These are phyloP conservation scores for Fusarium lyarnte DNA, from an alignment of 2,329 filamentous ascomycete species.

Conservation along the genomic window DNA sequence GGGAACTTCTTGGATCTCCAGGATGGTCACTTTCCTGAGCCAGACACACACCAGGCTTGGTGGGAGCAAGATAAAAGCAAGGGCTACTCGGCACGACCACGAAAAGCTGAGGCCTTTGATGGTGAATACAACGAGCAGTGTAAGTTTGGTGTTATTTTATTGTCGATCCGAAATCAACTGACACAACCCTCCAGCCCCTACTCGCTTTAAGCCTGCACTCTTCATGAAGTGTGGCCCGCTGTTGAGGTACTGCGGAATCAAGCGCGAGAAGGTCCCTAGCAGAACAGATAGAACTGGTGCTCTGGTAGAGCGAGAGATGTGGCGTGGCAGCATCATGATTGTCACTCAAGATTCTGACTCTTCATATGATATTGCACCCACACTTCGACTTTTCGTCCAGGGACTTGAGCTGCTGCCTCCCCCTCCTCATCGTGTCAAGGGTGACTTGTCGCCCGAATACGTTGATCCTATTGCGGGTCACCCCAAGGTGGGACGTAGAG, in stretches of 20 bases:
- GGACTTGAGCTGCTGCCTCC: conserved; percentile 84
- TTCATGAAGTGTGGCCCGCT: conserved; percentile 92
- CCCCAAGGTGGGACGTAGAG: conserved; percentile 84
- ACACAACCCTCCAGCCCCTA: conserved; percentile 58
- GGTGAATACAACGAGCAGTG: conserved; percentile 73
- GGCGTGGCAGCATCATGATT: conserved; percentile 95
- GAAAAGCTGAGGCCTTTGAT: conserved; percentile 71
- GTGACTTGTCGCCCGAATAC: conserved; percentile 79
- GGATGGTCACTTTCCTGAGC: conserved; percentile 46
- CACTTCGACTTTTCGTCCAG: conserved; percentile 85
- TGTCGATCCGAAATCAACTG: conserved; percentile 1
- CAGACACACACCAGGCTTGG: conserved; percentile 72
- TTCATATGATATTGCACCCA: conserved; percentile 81
- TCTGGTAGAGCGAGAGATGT: conserved; percentile 74
- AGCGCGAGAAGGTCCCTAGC: conserved; percentile 64
- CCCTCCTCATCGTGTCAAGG: conserved; percentile 73
- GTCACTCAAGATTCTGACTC: conserved; percentile 88
- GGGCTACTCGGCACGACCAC: conserved; percentile 57
- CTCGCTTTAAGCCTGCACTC: conserved; percentile 82
- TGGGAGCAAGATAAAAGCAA: conserved; percentile 73
- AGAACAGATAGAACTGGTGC: conserved; percentile 41
- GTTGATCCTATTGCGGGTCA: conserved; percentile 90
- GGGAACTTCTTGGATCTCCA: conserved; percentile 69
- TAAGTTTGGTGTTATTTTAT: conserved; percentile 44
- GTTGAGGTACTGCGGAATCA: conserved; percentile 87